Conservation (phyloP, 441 rosid genomes). For the Geranium incanum region DNA sequence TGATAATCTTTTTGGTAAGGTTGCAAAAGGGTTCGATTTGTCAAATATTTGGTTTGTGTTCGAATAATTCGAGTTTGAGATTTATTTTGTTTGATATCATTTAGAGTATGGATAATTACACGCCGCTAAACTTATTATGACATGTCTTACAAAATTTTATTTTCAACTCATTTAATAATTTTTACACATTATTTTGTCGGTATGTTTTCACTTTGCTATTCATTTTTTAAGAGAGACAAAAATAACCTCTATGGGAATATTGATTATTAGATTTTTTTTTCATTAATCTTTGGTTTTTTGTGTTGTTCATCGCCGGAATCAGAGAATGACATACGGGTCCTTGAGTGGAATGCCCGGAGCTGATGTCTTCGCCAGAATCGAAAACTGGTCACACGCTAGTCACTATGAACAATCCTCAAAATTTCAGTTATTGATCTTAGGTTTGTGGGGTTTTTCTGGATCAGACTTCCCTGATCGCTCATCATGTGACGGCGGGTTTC, state of each 20-base stretch:
- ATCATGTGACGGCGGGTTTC: slow-evolving; percentile 13
- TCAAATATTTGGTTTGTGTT: too few relatives aligned
- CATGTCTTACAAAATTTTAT: too few relatives aligned
- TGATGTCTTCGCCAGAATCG: slow-evolving; percentile 37
- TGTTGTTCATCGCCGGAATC: not conserved
- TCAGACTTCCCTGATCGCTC: slow-evolving; percentile 50
- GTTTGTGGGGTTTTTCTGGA: slow-evolving; percentile 55
- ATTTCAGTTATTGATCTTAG: slow-evolving; percentile 35
- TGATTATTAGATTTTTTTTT: slow-evolving; percentile 22
- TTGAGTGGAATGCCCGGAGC: slow-evolving; percentile 60
- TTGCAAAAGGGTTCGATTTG: too few relatives aligned
- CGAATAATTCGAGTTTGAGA: too few relatives aligned
- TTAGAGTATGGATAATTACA: too few relatives aligned
- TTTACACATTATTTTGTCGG: too few relatives aligned
- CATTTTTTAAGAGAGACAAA: too few relatives aligned
- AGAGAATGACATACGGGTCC: slow-evolving; percentile 67
- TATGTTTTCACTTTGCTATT: too few relatives aligned
- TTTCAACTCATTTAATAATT: too few relatives aligned
- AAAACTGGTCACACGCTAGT: slow-evolving; percentile 22
- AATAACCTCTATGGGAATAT: slow-evolving; percentile 11
- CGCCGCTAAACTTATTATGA: too few relatives aligned
- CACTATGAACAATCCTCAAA: slow-evolving; percentile 25
- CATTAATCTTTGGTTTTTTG: not conserved
- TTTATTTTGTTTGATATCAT: too few relatives aligned
- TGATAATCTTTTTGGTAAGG: too few relatives aligned